Evolutionary conservation across 495 filamentous ascomycete genomes (phyloP), one percentile per base, ranked within the genome.

Genomic region (Tuber brumale): DNA sequence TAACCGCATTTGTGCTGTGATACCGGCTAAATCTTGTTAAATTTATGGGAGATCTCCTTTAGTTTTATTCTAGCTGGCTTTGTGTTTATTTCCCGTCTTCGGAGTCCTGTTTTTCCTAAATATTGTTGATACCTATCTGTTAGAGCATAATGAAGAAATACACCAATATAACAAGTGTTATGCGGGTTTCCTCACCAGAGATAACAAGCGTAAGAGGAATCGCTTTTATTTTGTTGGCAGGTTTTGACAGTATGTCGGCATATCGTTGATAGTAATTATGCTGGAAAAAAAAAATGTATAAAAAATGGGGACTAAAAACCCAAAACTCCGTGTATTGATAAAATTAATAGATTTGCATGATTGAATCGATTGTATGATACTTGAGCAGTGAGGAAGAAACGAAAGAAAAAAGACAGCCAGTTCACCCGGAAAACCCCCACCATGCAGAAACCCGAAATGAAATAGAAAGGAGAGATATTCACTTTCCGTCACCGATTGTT

Each of bases 401-500:
- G 27, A 14, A 66, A 48, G 12, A 19, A 66, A 57, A 31, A 66
- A 66, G 27, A 31, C n/a, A 66, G 57, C 57, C 57, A 66, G 23
- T 66, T 66, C 57, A 66, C 57, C 57, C n/a, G 31, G 57, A 66
- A 31, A 31, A 31, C 16, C 57, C 57, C 57, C 57, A 66, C 31
- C 57, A 66, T 66, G 57, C 57, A 66, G 57, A 66, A 66, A 66
- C 27, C 57, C 27, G 57, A 66, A 66, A 66, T 66, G 57, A 66
- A 31, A 31, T 31, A 66, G 12, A 66, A 66, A 66, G 57, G 57
- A 66, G 57, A 66, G 57, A 66, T 66, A 66, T 66, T 66, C 57
- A 66, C 57, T 66, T 66, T 66, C 57, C 57, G 57, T 66, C 57
- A 3, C 57, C 57, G 27, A 66, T 66, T 31, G 57, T 41, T 80